Base-by-base conservation (phyloP, 106 monocot species). In the Chionographis japonica region DNA sequence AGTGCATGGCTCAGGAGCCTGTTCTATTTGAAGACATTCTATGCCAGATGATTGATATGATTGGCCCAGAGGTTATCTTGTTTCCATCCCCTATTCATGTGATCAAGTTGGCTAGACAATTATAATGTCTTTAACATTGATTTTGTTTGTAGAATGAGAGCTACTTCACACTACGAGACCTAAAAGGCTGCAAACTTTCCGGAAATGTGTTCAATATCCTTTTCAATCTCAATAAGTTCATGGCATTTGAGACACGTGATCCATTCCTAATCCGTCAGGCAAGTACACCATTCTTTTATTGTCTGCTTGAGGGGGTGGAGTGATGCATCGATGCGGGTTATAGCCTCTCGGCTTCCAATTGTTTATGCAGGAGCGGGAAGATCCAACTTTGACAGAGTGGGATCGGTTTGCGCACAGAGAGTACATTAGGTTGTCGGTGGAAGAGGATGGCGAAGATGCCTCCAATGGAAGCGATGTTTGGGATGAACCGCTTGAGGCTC, bases 391-490 rank as follows among this genome's bases (percentile, higher is more conserved):
- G 79, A 95, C 95, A 1, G 87, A 95, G 63, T 95, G 95, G 95
- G 95, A 95, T 41, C 83, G 87, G 2, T 95, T 91, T 82, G 95
- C 95, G 40, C 95, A 84, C 50, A 88, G 91, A 75, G 95, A 95
- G 70, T 95, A 95, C 67, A 92, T 95, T 37, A 86, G 95, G 53
- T 65, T 95, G 51, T 92, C 91, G 12, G 88, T 95, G 95, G 95
- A 95, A 76, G 95, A 95, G 84, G 95, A 95, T 73, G 95, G 81
- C 71, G 93, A 94, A 78, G 90, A 95, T 95, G 92, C 91, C n/a
- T 95, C 92, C 10, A 92, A 84, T 64, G 95, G 95, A 58, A 95
- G 95, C 69, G 95, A 95, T 76, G 82, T 92, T 35, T 95, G 95
- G 95, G 95, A 92, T 55, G 95, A 95, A 78, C 86, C 95, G 46